Evolutionary conservation across 2,329 filamentous ascomycete species (phyloP).

Genomic region (Beauveria medogensis): DNA sequence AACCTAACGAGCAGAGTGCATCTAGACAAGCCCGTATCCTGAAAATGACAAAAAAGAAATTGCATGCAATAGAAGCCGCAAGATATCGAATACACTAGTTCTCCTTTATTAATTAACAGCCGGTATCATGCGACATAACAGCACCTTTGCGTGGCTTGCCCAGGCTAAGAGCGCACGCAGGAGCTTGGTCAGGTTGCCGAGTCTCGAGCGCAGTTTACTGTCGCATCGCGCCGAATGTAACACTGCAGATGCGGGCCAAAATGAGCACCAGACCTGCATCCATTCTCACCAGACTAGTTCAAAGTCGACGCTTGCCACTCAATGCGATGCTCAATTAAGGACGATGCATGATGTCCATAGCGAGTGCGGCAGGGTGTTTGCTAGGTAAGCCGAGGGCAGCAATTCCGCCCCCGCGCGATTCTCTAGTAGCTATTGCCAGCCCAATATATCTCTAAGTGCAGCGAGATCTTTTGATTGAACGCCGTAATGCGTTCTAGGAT

Average conservation of each 20-base stretch:
- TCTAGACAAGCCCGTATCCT: not conserved
- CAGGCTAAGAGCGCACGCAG: not conserved
- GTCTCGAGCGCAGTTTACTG: constrained; percentile 6
- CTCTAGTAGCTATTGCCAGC: not conserved
- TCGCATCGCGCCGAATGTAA: constrained; percentile 5
- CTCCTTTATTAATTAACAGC: not conserved
- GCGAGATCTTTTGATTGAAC: not conserved
- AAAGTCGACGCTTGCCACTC: not conserved
- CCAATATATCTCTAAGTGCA: not conserved
- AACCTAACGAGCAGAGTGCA: not conserved
- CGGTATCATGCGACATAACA: not conserved
- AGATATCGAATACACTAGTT: not conserved
- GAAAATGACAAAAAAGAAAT: not conserved
- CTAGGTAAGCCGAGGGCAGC: not conserved
- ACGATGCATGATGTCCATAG: not conserved
- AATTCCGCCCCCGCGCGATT: not conserved
- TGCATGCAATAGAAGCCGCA: not conserved
- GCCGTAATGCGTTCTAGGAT: not conserved
- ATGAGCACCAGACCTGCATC: constrained; percentile 8
- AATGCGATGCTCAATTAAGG: not conserved
- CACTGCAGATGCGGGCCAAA: constrained; percentile 4
- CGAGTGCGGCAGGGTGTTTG: not conserved
- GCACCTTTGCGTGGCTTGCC: not conserved
- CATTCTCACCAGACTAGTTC: not conserved
- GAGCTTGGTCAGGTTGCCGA: not conserved